Conservation (phyloP, 179 eudicot species). For the Pouteria campechiana region DNA sequence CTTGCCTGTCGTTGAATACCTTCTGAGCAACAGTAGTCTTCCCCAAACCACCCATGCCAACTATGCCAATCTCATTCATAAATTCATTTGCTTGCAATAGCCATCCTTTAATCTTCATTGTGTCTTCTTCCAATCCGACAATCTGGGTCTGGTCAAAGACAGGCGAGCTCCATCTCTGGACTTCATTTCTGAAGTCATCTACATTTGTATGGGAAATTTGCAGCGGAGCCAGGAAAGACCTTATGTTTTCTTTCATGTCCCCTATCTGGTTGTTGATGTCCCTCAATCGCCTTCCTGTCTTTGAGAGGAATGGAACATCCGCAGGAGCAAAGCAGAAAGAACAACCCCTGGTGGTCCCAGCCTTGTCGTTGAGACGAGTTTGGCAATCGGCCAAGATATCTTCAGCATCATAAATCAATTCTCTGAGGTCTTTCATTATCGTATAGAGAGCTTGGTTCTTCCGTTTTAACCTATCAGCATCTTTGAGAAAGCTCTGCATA, state of each 20-base stretch:
- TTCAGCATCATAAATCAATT: conserved; percentile 34
- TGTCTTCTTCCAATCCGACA: conserved; percentile 44
- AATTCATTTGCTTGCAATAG: conserved; percentile 29
- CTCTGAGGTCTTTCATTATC: conserved; percentile 20
- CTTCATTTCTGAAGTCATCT: conserved; percentile 16
- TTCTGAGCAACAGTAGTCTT: conserved; percentile 45
- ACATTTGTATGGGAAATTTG: conserved; percentile 4
- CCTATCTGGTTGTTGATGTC: conserved; percentile 23
- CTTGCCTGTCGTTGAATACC: conserved; percentile 30
- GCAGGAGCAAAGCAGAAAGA: conserved; percentile 8
- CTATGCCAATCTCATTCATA: conserved; percentile 32
- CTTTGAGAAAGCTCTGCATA: conserved; percentile 40
- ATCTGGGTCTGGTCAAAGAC: conserved; percentile 44
- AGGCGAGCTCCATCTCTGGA: conserved; percentile 42
- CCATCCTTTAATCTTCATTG: conserved; percentile 40
- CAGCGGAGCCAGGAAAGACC: conserved; percentile 16
- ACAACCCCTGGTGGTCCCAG: conserved; percentile 6
- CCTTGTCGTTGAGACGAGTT: conserved; percentile 5
- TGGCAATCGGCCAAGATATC: conserved; percentile 39
- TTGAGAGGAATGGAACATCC: conserved; percentile 13
- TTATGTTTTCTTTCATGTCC: conserved; percentile 19
- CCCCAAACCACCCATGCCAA: conserved; percentile 60
- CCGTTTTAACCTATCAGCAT: conserved; percentile 41
- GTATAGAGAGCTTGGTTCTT: conserved; percentile 16
- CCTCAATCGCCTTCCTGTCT: conserved; percentile 19